Base-by-base conservation (phyloP, 345 rosid species). In the Salix suchowensis region DNA sequence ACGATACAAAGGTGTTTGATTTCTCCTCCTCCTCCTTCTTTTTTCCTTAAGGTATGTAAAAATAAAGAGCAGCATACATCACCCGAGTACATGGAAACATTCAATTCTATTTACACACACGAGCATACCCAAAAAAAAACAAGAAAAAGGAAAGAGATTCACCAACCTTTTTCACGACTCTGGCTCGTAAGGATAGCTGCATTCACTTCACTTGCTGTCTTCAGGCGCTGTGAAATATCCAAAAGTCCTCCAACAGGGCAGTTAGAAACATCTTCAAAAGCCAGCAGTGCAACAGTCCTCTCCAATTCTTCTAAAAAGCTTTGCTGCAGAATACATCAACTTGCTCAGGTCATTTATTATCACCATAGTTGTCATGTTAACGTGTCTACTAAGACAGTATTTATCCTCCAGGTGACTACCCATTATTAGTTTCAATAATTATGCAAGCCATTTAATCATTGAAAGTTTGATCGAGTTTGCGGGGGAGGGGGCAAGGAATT, bases 101-200 rank as follows among this genome's bases (percentile, higher is more conserved):
- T 58, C 24, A 58, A 9, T n/a, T 58, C 64, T 58, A 58, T 23
- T 23, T 2, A 36, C 46, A 32, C 13, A 54, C 24, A 2, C 7
- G 3, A 16, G 11, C 54, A 58, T 58, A 58, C 12, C 12, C 6
- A 24, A 4, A 48, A 37, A 6, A 21, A 21, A 30, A 52, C 32
- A 1, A 21, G 40, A 73, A 19, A 54, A 19, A 10, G 23, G 19
- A 46, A 11, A 68, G 46, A 42, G 44, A 16, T 24, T 32, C 36
- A 65, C 79, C 6, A 68, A 94, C 99, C 97, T 91, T 96, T 94
- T 82, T 96, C 98, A 68, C 90, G 99, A 74, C 97, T 92, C 86
- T 94, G 99, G 86, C 99, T 94, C 44, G 95, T 96, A 76, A 96
- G 95, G 74, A 96, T 96, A 39, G 99, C 99, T 46, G 98, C 99